Evolutionary conservation across 768 basidiomycete genomes (phyloP).

Genomic region (Mycena epipterygia): DNA sequence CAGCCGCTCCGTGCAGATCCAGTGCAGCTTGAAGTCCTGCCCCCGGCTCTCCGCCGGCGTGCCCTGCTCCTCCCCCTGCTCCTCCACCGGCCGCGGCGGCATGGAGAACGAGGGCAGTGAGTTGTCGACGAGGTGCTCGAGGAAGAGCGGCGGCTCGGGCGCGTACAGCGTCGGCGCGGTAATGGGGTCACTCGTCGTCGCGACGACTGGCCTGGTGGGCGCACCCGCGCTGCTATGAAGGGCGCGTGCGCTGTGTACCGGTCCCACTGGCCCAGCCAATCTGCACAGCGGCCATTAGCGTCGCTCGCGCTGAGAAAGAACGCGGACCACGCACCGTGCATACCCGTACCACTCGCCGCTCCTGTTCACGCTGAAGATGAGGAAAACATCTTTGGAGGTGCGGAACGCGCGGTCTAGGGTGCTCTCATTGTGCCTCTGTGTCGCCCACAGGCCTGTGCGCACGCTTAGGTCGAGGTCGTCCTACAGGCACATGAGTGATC

Average conservation of each 20-base stretch:
- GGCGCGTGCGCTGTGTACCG: conserved; percentile 1
- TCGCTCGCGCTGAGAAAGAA: neutral
- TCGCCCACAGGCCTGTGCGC: conserved; percentile 87
- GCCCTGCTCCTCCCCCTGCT: conserved; percentile 15
- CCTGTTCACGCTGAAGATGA: conserved; percentile 94
- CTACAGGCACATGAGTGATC: conserved; percentile 61
- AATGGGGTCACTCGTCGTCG: neutral
- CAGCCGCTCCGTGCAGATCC: conserved; percentile 78
- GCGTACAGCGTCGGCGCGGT: neutral
- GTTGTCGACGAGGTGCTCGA: conserved; percentile 9
- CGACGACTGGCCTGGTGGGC: neutral
- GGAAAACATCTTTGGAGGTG: conserved; percentile 82
- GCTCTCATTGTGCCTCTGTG: conserved; percentile 92
- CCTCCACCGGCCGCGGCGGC: neutral
- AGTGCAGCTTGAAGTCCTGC: conserved; percentile 84
- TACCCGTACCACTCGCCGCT: conserved; percentile 96
- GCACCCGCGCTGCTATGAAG: neutral
- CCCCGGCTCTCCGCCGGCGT: conserved; percentile 67
- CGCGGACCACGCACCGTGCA: conserved; percentile 69
- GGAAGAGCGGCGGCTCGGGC: neutral
- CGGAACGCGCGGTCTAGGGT: conserved; percentile 93
- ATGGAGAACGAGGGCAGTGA: neutral
- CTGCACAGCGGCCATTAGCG: conserved; percentile 50
- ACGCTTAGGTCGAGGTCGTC: conserved; percentile 85
- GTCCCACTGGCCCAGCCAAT: conserved; percentile 77